phyloP scores from a whole-genome alignment of 306 rosid species.

The Fragaria vesca region DNA sequence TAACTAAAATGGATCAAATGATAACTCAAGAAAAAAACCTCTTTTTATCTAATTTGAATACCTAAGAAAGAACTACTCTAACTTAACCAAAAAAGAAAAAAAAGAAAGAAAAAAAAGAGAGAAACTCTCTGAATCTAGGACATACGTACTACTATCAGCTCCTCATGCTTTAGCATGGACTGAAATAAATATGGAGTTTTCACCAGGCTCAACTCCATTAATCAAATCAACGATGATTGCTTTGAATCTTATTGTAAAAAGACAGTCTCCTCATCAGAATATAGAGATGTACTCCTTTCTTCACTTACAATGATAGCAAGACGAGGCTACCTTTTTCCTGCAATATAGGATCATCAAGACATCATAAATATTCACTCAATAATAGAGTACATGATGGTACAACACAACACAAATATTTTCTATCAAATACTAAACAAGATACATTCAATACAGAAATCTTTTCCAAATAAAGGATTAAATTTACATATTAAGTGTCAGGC shows the following conservation, averaged over 20 bases:
- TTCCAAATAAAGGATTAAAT: neutral
- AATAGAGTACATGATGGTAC: neutral
- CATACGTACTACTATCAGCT: too few species aligned
- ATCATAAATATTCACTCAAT: neutral
- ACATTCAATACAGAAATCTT: neutral
- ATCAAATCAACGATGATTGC: too few species aligned
- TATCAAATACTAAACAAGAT: neutral
- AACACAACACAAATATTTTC: neutral
- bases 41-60: too few species aligned
- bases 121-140: too few species aligned
- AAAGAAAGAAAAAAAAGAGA: too few species aligned
- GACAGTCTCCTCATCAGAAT: conserved; percentile 80
- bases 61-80: too few species aligned
- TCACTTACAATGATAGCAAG: conserved; percentile 77
- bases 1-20: too few species aligned
- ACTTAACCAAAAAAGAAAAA: too few species aligned
- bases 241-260: conserved; percentile 60
- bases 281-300: conserved; percentile 57
- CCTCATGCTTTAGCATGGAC: too few species aligned
- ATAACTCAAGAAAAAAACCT: too few species aligned
- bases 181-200: too few species aligned
- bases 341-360: conserved; percentile 23
- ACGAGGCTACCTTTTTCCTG: conserved; percentile 78
- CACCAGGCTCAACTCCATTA: too few species aligned
- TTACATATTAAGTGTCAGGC: neutral